phyloP scores from a whole-genome alignment of 2,329 filamentous ascomycete genomes.

The Paecilomyces dactylethromorphus region DNA sequence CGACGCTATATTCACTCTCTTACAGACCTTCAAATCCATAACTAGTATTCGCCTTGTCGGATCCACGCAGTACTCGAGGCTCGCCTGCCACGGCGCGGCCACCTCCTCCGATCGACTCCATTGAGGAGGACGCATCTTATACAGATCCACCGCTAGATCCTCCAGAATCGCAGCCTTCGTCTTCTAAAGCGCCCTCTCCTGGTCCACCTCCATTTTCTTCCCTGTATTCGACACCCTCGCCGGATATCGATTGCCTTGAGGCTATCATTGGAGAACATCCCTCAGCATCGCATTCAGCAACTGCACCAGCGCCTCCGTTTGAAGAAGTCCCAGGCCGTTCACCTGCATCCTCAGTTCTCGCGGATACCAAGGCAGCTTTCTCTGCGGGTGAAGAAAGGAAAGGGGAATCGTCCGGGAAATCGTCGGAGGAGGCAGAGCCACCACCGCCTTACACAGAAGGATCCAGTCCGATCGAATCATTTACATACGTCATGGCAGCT shows the following conservation, averaged over 20 bases:
- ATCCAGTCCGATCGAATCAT: slow-evolving; percentile 82
- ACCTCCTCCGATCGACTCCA: slow-evolving; percentile 28
- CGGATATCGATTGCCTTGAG: slow-evolving; percentile 32
- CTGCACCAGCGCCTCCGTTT: slow-evolving; percentile 46
- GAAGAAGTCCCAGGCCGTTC: slow-evolving; percentile 42
- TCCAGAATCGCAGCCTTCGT: slow-evolving; percentile 33
- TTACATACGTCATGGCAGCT: slow-evolving; percentile 95
- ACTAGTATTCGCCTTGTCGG: slow-evolving; percentile 25
- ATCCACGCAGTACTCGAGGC: slow-evolving; percentile 19
- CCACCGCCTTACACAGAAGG: slow-evolving; percentile 95
- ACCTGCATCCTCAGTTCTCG: slow-evolving; percentile 46
- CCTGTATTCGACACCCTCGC: slow-evolving; percentile 49
- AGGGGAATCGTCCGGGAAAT: slow-evolving; percentile 65
- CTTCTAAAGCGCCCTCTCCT: slow-evolving; percentile 46
- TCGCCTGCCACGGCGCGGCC: slow-evolving; percentile 41
- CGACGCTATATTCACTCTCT: neutral
- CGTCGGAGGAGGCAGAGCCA: slow-evolving; percentile 74
- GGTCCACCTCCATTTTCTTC: slow-evolving; percentile 59
- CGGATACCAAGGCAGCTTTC: slow-evolving; percentile 78
- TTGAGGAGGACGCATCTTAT: slow-evolving; percentile 35
- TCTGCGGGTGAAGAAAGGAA: slow-evolving; percentile 69
- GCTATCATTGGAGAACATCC: slow-evolving; percentile 41
- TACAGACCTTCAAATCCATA: neutral
- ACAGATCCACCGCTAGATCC: slow-evolving; percentile 33
- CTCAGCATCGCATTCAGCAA: slow-evolving; percentile 42